Evolutionary conservation across 1,139 yeast species (phyloP).

Genomic region (Blastobotrys persicus): DNA sequence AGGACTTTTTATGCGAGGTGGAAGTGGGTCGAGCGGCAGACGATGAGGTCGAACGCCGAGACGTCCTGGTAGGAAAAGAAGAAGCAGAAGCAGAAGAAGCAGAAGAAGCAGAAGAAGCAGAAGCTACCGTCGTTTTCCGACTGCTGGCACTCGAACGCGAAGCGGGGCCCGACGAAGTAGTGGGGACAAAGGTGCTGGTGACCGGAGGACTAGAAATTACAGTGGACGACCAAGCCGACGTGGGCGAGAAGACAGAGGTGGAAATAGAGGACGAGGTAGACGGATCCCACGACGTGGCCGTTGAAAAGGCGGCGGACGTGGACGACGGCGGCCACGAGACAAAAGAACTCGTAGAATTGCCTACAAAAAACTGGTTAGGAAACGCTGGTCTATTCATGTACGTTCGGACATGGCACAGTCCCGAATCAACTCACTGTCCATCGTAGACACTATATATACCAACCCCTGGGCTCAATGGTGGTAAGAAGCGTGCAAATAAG

Average conservation of each 20-base stretch:
- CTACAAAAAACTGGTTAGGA: constrained; percentile 7
- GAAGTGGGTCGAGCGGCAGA: constrained; percentile 1
- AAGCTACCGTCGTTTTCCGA: neutral
- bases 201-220: neutral
- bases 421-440: neutral
- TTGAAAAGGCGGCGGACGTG: neutral
- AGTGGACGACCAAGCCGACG: too few species aligned
- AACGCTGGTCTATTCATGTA: neutral
- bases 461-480: constrained; percentile 1
- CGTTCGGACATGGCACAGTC: neutral
- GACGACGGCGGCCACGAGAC: too few species aligned
- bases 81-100: neutral
- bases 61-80: neutral
- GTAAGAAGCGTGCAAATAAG: neutral
- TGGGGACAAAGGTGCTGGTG: constrained; percentile 1
- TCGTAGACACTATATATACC: constrained; percentile 1
- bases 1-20: too few species aligned
- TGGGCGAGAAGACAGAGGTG: neutral
- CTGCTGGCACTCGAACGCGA: neutral
- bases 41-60: neutral
- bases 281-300: neutral
- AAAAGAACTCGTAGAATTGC: constrained; percentile 5
- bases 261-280: neutral
- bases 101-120: neutral
- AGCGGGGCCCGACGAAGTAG: neutral